Conservation (phyloP, 2,329 filamentous ascomycete species). For the Penicillium verrucosum region DNA sequence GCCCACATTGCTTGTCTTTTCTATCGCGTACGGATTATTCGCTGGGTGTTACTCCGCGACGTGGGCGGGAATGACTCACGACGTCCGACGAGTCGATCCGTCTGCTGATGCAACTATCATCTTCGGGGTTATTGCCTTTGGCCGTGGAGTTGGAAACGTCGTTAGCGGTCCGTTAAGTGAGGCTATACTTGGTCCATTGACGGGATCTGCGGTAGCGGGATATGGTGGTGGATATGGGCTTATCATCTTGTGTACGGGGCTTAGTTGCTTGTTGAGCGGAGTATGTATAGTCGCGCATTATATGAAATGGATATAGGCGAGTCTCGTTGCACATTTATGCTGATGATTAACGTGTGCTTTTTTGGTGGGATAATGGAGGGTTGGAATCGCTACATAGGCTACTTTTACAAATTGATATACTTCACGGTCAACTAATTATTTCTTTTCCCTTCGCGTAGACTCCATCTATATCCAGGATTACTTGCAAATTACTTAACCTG, state of each 20-base stretch:
- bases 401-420: not conserved
- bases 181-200: conserved; percentile 26
- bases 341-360: conserved; percentile 1
- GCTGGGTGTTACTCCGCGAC: conserved; percentile 43
- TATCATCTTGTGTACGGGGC: conserved; percentile 30
- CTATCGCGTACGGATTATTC: conserved; percentile 46
- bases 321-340: not conserved
- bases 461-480: too few species aligned
- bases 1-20: conserved; percentile 42
- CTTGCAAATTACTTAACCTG: too few species aligned
- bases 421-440: not conserved
- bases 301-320: conserved; percentile 18
- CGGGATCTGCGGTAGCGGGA: conserved; percentile 14
- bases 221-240: conserved; percentile 31
- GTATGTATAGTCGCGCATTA: conserved; percentile 24
- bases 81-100: conserved; percentile 37
- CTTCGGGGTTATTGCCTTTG: conserved; percentile 48
- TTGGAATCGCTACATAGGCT: not conserved
- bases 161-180: conserved; percentile 53
- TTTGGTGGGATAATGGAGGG: not conserved
- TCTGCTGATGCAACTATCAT: conserved; percentile 48
- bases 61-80: conserved; percentile 47
- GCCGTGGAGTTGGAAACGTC: conserved; percentile 52
- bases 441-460: too few species aligned
- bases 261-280: conserved; percentile 26